Base-by-base conservation (phyloP, 1,284 basidiomycete species). In the Trichosporon sp. region DNA sequence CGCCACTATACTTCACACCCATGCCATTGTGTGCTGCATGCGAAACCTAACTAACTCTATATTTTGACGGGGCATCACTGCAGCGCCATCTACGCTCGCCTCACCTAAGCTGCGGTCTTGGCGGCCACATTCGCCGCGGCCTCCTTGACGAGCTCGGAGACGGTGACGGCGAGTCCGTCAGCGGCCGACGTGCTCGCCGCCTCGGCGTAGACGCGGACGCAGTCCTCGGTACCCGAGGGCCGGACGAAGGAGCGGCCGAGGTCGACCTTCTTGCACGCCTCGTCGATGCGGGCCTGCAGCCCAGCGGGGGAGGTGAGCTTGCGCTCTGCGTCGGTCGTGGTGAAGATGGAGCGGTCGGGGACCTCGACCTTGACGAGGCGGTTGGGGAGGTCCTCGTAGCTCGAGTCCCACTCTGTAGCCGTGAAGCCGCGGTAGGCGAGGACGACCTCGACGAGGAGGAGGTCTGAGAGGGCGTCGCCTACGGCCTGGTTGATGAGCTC, bases 181-280 rank as follows among this genome's bases (percentile, higher is more conserved):
- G 91, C 90, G 69, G 91, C 88, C 14, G 85, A 81, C 62, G 85
- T 85, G 46, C 87, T 83, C 40, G 83, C 84, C 1, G 95, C 94
- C 80, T 99, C 96, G 0, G 95, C 96, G 76, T 99, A 99, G 8
- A 99, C 95, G 67, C 96, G 86, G 11, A 99, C 96, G 52, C 96
- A 95, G 76, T 99, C 95, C 78, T 99, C 96, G 19, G 96, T 99
- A 11, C 96, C 96, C 80, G 93, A 96, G 1, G 96, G 96, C 65
- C 96, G 82, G 13, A 99, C 95, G 78, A 99, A 99, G 27, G 90
- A 87, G 56, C 96, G 86, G 0, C 95, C 96, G 33, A 87, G 87
- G 61, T 90, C 88, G 74, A 90, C 92, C 74, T 88, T 88, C 61
- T 84, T 83, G 29, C 93, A 89, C 31, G 93, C 84, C 57, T 90